Evolutionary conservation across 257 asterid genomes (phyloP).

Genomic region (Capsicum rhomboideum): DNA sequence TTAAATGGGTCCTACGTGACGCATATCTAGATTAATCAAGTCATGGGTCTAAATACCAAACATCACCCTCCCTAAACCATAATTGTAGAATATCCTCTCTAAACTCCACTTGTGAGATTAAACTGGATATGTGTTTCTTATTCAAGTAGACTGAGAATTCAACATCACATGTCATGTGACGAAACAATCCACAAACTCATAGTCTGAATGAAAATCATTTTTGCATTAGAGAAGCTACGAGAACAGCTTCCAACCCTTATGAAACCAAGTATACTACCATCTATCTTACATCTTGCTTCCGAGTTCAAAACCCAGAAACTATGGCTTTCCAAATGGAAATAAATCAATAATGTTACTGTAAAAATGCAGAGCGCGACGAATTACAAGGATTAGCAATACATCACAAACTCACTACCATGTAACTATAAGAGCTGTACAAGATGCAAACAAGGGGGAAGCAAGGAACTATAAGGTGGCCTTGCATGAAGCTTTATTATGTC

Average conservation of each 20-base stretch:
- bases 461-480: conserved; percentile 30
- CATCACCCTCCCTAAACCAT: no score
- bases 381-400: neutral
- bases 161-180: neutral
- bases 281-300: neutral
- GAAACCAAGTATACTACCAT: neutral
- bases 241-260: neutral
- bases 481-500: conserved; percentile 89
- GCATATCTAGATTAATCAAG: no score
- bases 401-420: neutral
- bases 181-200: neutral
- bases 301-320: neutral
- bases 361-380: neutral
- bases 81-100: no score
- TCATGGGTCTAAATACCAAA: no score
- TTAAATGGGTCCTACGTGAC: no score
- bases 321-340: neutral
- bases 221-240: neutral
- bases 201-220: neutral
- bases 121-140: no score
- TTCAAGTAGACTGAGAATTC: neutral
- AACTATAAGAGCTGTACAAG: conserved; percentile 14
- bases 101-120: no score
- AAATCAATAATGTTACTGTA: neutral
- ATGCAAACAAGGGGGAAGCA: conserved; percentile 5